Evolutionary conservation across 495 filamentous ascomycete genomes (phyloP).

Genomic region (Xylaria nigripes): DNA sequence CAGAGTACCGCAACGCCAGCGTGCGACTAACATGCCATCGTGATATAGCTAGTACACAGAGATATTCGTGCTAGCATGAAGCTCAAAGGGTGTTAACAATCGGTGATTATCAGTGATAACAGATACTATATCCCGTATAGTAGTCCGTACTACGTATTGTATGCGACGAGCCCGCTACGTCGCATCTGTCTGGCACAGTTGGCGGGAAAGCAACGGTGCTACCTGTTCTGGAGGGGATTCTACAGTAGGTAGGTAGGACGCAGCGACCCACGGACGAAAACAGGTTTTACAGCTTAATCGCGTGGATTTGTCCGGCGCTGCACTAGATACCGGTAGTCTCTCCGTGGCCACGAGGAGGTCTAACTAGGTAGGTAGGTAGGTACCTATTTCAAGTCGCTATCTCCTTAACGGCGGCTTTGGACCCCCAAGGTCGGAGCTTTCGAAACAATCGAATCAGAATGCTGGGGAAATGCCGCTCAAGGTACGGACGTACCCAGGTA

Average conservation of each 20-base stretch:
- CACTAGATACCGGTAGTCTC: neutral
- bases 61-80: conserved; percentile 1
- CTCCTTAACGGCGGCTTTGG: too few relatives aligned
- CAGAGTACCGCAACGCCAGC: neutral
- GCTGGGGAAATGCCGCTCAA: too few relatives aligned
- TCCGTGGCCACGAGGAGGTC: neutral
- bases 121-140: too few relatives aligned
- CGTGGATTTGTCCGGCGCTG: conserved; percentile 3
- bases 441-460: too few relatives aligned
- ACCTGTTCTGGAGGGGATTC: neutral
- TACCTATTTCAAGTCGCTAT: too few relatives aligned
- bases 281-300: conserved; percentile 7
- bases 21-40: conserved; percentile 3
- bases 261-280: neutral
- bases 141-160: neutral
- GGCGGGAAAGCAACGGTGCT: neutral
- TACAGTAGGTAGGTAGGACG: too few relatives aligned
- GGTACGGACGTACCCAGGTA: too few relatives aligned
- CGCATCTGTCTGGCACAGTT: neutral
- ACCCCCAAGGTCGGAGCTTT: too few relatives aligned
- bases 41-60: neutral
- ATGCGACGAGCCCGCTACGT: neutral
- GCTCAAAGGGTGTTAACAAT: neutral
- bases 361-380: too few relatives aligned
- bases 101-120: too few relatives aligned